These are phyloP conservation scores for Musa schizocarpa DNA, from an alignment of 176 grass and related monocot genomes.

Conservation along the genomic window DNA sequence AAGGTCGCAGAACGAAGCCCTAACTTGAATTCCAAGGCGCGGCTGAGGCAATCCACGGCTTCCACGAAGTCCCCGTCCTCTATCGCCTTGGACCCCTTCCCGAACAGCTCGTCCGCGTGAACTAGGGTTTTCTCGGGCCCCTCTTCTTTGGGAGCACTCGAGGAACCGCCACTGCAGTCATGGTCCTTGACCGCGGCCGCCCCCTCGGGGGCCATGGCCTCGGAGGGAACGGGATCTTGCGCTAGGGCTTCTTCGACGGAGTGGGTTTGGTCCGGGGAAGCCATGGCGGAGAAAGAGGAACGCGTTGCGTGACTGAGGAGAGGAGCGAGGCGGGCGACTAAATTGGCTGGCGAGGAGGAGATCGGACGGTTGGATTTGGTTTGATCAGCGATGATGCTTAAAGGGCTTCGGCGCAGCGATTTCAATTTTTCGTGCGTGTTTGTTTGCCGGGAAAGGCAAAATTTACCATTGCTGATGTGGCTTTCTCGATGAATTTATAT, in stretches of 20 bases:
- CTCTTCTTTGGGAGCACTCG: not conserved
- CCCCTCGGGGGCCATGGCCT: not conserved
- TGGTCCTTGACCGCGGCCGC: not conserved
- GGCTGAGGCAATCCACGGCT: constrained; percentile 80
- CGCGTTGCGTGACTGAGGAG: not conserved
- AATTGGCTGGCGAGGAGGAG: not conserved
- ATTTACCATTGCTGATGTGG: not conserved
- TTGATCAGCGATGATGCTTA: too few species aligned
- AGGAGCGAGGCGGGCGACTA: not conserved
- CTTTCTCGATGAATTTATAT: not conserved
- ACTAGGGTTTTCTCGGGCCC: constrained; percentile 48
- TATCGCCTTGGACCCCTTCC: constrained; percentile 70
- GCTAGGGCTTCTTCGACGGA: not conserved
- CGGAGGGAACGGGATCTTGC: not conserved
- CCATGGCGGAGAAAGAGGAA: not conserved
- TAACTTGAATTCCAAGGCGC: constrained; percentile 90
- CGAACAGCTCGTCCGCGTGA: constrained; percentile 61
- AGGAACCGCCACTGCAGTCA: not conserved
- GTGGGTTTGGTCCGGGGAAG: not conserved
- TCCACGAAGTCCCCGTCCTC: constrained; percentile 72
- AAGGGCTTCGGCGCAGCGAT: not conserved
- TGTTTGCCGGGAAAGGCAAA: too few species aligned
- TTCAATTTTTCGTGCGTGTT: not conserved
- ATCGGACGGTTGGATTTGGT: not conserved
- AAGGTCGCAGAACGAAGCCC: constrained; percentile 20